Evolutionary conservation across 148 eudicot species (phyloP).

Genomic region (Beta vulgaris): DNA sequence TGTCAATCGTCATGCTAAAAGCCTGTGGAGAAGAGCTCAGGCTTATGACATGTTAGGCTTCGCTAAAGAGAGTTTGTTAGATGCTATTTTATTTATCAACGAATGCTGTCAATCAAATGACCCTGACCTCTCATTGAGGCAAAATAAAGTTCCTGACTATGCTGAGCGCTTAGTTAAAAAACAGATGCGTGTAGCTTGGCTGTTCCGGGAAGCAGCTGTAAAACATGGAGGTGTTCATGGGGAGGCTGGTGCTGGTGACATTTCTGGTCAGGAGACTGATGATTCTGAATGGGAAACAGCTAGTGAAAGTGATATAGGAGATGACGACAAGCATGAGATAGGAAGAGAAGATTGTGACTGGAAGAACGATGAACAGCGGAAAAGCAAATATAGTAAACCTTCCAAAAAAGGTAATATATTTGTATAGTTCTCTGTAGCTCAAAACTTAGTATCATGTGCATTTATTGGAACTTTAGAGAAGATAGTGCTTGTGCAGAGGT

Average conservation of each 20-base stretch:
- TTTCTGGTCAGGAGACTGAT: conserved; percentile 73
- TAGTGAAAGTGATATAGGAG: conserved; percentile 90
- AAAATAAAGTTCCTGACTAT: conserved; percentile 94
- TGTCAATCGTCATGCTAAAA: conserved; percentile 87
- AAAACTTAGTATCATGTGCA: not conserved
- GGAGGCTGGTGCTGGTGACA: conserved; percentile 70
- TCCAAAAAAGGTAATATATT: conserved; percentile 52
- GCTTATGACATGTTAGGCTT: conserved; percentile 97
- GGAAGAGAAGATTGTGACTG: conserved; percentile 65
- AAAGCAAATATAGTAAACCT: conserved; percentile 48
- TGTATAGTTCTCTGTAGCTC: not conserved
- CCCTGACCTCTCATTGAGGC: conserved; percentile 79
- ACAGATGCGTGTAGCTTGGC: conserved; percentile 97
- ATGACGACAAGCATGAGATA: conserved; percentile 60
- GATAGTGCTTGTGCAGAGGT: conserved; percentile 21
- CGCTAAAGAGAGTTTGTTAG: conserved; percentile 94
- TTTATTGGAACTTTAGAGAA: not conserved
- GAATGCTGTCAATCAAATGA: conserved; percentile 93
- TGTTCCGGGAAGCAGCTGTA: conserved; percentile 86
- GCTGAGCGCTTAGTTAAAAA: conserved; percentile 95
- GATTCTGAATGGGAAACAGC: conserved; percentile 99
- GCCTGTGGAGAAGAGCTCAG: conserved; percentile 99
- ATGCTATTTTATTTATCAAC: conserved; percentile 87
- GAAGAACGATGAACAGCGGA: conserved; percentile 67
- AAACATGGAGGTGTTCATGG: conserved; percentile 92